Conservation (phyloP, 2,329 filamentous ascomycete species). For the Coniochaeta sp. region DNA sequence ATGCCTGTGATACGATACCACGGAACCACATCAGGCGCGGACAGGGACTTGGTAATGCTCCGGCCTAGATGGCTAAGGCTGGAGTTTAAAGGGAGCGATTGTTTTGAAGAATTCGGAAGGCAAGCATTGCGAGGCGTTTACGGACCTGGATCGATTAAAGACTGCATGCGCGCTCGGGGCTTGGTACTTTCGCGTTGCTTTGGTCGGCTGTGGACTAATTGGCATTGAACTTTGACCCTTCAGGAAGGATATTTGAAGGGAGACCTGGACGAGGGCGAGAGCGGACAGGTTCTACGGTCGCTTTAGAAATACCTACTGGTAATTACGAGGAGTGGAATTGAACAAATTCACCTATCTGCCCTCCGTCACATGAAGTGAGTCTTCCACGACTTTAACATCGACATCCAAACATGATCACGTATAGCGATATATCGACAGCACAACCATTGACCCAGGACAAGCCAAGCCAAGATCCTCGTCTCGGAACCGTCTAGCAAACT, state of each 20-base stretch:
- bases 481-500: not conserved
- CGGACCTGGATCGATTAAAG: not conserved
- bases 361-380: too few species aligned
- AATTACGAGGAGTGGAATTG: too few species aligned
- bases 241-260: too few species aligned
- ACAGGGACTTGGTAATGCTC: not conserved
- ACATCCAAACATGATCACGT: too few species aligned
- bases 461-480: not conserved
- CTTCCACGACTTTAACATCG: too few species aligned
- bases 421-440: too few species aligned
- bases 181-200: not conserved
- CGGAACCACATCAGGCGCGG: not conserved
- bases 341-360: too few species aligned
- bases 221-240: too few species aligned
- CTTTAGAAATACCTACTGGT: too few species aligned
- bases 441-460: too few species aligned
- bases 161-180: not conserved
- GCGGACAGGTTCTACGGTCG: too few species aligned
- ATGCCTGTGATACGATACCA: not conserved
- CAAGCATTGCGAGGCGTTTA: constrained; percentile 14
- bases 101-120: not conserved
- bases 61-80: not conserved
- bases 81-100: not conserved
- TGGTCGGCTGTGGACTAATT: not conserved
- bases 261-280: too few species aligned